Conservation (phyloP, 768 basidiomycete genomes). For the Auricularia heimuer region DNA sequence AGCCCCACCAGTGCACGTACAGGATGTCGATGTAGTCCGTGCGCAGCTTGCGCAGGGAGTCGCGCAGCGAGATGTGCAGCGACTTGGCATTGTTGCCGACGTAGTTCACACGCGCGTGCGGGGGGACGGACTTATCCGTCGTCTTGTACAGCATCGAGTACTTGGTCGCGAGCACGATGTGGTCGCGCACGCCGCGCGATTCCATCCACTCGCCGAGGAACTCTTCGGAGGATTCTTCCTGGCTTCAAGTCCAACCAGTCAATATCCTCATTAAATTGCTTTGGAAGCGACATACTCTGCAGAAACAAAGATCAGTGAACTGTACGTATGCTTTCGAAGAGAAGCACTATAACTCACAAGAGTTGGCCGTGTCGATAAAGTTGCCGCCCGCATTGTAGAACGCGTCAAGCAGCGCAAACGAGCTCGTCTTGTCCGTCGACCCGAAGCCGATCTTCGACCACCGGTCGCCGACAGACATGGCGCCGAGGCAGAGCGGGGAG, state of each 20-base stretch:
- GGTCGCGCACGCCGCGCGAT: constrained; percentile 34
- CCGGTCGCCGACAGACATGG: constrained; percentile 30
- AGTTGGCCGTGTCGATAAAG: constrained; percentile 17
- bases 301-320: no score
- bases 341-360: neutral
- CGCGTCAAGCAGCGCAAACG: constrained; percentile 24
- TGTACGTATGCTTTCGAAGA: neutral
- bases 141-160: neutral
- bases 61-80: constrained; percentile 11
- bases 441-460: constrained; percentile 20
- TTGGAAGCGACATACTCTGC: no score
- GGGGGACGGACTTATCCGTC: neutral
- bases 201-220: constrained; percentile 48
- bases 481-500: constrained; percentile 29
- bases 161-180: constrained; percentile 39
- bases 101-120: constrained; percentile 3
- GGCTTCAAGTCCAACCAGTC: constrained; percentile 11
- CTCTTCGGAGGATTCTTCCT: constrained; percentile 29
- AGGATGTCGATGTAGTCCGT: constrained; percentile 25
- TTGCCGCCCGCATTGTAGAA: constrained; percentile 21
- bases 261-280: neutral
- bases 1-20: constrained; percentile 22
- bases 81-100: constrained; percentile 11
- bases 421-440: constrained; percentile 10
- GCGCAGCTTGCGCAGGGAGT: constrained; percentile 18